Base-by-base conservation (phyloP, 139 green algal species). In the Volvox reticuliferus region DNA sequence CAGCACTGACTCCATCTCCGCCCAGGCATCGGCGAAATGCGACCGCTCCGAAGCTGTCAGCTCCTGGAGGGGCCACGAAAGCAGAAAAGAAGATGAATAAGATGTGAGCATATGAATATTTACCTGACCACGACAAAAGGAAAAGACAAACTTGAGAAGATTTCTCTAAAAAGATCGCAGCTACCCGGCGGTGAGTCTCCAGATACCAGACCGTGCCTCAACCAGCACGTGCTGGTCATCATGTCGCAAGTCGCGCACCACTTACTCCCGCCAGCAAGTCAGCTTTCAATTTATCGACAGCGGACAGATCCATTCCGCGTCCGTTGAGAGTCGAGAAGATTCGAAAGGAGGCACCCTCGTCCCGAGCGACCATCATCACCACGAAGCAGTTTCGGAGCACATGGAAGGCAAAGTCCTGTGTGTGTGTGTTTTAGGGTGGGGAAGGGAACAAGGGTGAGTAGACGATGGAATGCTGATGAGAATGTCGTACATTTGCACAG, bases 241-340 rank as follows among this genome's bases (percentile, higher is more conserved):
- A 73, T 69, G 62, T 69, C n/a, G n/a, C 44, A 55, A 55, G n/a
- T n/a, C n/a, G n/a, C n/a, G n/a, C 44, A 55, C 44, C 9, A 55
- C 65, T 73, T 69, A 12, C 85, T 92, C 93, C 94, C 92, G 88
- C 90, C 50, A 96, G 90, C 86, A 96, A 81, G 17, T 95, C 93
- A 50, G 93, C 92, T 68, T 96, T 96, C 44, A 96, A 91, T 77
- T 96, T 96, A 93, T 96, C 94, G 67, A 95, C 93, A 50, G 90
- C 63, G 6, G 76, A 84, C 24, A 96, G 92, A 89, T 96, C 92
- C 87, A 96, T 92, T 33, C 94, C 94, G 0, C 94, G 82, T 21
- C 91, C 89, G 88, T 96, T 96, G 36, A 96, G 92, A 17, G 91
- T 94, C 14, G 86, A 89, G 89, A 96, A 96, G 91, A 96, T 95